Evolutionary conservation across 2,329 filamentous ascomycete species (phyloP), one percentile per base, ranked within the genome.

Genomic region (Fusarium pseudograminearum): DNA sequence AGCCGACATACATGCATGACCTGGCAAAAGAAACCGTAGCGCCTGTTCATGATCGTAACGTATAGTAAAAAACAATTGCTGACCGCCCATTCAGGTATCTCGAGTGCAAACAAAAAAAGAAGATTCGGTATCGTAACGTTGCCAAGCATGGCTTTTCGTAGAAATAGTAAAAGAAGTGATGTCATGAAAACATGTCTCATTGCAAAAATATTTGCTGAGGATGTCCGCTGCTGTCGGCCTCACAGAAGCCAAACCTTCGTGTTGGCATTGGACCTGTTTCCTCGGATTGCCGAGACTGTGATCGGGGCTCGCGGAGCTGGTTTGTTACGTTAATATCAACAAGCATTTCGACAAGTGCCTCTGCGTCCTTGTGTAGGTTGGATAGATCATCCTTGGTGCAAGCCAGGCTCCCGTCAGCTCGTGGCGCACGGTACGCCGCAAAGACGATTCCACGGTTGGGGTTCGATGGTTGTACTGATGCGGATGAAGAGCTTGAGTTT

Each of bases 401-500:
- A 58, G 75, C 73, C 41, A 78, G 77, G 31, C 73, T 75, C 18
- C 79, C 79, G 26, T 81, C 81, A 10, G 73, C 74, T 42, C 79
- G 78, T 18, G 84, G 83, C 65, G 84, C 83, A 24, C 85, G 81
- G 68, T 87, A 88, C 0, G 85, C 86, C 1, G 85, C 86, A 57
- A 88, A 88, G 7, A 88, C 83, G 60, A 88, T 84, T 46, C 86
- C 86, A 33, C 84, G 81, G 68, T 87, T 83, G 53, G 80, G 79
- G 60, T 65, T 71, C 62, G 69, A 55, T 61, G 74, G 36, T 63
- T 55, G 34, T 55, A 72, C 34, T 59, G 68, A 57, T 12, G 74
- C 72, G 15, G 74, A 70, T 16, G 74, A 55, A 12, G 74, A 75
- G 16, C 74, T 71, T 16, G 74, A 76, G 45, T 61, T 73, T 52